These are phyloP conservation scores for Pythium chondricola DNA, from an alignment of 352 stramenopile genomes.

Conservation along the genomic window DNA sequence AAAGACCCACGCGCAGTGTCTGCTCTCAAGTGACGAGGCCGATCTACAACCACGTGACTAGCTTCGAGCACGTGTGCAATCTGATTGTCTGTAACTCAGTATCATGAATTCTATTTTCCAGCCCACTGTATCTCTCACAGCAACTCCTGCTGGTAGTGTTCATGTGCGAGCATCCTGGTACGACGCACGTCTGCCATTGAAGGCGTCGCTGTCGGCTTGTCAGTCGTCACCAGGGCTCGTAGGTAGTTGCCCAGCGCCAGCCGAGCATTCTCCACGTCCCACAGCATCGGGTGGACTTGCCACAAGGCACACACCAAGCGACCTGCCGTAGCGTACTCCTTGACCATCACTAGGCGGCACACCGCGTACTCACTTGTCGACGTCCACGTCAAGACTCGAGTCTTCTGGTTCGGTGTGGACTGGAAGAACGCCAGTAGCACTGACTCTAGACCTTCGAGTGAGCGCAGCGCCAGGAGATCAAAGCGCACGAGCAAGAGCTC, in stretches of 20 bases:
- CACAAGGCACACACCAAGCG: slow-evolving; percentile 50
- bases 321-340: slow-evolving; percentile 38
- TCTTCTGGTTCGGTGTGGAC: slow-evolving; percentile 6
- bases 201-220: background rate
- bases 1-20: no score
- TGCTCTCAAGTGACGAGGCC: no score
- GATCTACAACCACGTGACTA: no score
- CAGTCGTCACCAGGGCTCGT: slow-evolving; percentile 21
- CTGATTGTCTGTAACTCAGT: no score
- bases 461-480: slow-evolving; percentile 35
- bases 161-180: slow-evolving; percentile 3
- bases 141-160: slow-evolving; percentile 15
- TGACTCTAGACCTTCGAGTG: slow-evolving; percentile 31
- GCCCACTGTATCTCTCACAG: slow-evolving; percentile 1
- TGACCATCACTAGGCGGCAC: slow-evolving; percentile 45
- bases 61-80: no score
- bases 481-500: slow-evolving; percentile 63
- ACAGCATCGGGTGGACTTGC: slow-evolving; percentile 55
- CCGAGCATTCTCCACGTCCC: slow-evolving; percentile 58
- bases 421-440: slow-evolving; percentile 31
- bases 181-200: slow-evolving; percentile 4
- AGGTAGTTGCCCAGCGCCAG: slow-evolving; percentile 55
- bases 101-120: no score
- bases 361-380: slow-evolving; percentile 58
- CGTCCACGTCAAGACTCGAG: slow-evolving; percentile 31